These are phyloP conservation scores for Thamnidium elegans DNA, from an alignment of 192 early-diverging fungal genomes.

Conservation along the genomic window DNA sequence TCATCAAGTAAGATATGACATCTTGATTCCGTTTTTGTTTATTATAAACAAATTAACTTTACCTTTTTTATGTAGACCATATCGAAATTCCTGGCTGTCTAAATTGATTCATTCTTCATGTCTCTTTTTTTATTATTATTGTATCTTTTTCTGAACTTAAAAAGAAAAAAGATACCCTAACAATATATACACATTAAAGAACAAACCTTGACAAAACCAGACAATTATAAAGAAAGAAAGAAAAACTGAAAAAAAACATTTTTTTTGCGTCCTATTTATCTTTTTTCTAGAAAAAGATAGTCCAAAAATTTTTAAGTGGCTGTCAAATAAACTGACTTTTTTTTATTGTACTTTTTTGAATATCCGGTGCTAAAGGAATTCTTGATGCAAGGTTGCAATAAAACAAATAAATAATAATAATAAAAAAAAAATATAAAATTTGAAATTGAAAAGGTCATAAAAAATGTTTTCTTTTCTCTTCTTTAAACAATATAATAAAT, in stretches of 20 bases:
- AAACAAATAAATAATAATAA: not conserved
- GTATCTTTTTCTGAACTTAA: not conserved
- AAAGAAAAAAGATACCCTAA: not conserved
- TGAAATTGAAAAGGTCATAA: not conserved
- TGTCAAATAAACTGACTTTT: no score
- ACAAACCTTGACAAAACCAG: not conserved
- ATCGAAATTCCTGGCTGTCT: constrained; percentile 1
- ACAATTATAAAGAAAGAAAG: not conserved
- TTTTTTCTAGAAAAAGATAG: no score
- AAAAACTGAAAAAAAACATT: constrained; percentile 12
- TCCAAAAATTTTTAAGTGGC: no score
- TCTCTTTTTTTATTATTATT: not conserved
- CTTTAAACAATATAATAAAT: constrained; percentile 3
- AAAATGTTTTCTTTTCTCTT: not conserved
- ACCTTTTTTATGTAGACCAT: constrained; percentile 6
- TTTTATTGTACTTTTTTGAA: no score
- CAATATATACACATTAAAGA: not conserved
- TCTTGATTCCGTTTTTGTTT: not conserved
- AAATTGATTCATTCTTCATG: not conserved
- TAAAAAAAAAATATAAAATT: not conserved
- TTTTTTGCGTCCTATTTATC: no score
- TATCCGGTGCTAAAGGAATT: not conserved
- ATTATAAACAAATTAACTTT: not conserved
- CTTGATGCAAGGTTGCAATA: not conserved
- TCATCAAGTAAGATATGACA: constrained; percentile 13